phyloP scores from a whole-genome alignment of 441 rosid species.

The Capsella rubella region DNA sequence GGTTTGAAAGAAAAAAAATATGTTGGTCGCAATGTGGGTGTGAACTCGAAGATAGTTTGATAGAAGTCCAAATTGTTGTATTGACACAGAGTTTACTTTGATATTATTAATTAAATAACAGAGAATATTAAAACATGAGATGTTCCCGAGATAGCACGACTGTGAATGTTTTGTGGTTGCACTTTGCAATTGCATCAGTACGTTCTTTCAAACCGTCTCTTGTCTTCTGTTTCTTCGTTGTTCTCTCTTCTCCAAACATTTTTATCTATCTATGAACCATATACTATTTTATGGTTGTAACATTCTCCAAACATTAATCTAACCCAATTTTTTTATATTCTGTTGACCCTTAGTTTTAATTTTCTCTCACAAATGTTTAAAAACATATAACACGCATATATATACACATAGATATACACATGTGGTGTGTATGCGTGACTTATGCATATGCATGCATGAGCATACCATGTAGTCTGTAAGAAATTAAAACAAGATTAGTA shows the following conservation, averaged over 20 bases:
- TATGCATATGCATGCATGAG: neutral
- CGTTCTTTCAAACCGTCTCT: slow-evolving; percentile 39
- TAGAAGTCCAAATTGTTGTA: slow-evolving; percentile 10
- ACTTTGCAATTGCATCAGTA: slow-evolving; percentile 43
- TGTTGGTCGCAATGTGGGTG: slow-evolving; percentile 39
- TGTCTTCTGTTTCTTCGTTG: slow-evolving; percentile 42
- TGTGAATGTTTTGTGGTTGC: slow-evolving; percentile 46
- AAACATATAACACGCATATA: neutral
- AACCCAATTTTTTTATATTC: no score
- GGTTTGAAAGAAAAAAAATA: slow-evolving; percentile 19
- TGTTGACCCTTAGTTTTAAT: neutral
- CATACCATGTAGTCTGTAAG: neutral
- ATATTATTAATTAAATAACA: neutral
- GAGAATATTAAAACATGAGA: slow-evolving; percentile 38
- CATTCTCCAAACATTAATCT: no score
- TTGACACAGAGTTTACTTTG: slow-evolving; percentile 23
- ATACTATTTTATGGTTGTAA: no score
- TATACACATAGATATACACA: neutral
- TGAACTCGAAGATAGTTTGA: slow-evolving; percentile 31
- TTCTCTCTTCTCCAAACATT: slow-evolving; percentile 43
- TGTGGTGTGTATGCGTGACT: neutral
- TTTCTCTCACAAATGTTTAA: neutral
- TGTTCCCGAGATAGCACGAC: slow-evolving; percentile 43
- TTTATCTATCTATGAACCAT: slow-evolving; percentile 41
- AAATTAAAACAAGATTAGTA: no score